phyloP scores from a whole-genome alignment of 2,329 filamentous ascomycete genomes.

The Diaporthe sp. region DNA sequence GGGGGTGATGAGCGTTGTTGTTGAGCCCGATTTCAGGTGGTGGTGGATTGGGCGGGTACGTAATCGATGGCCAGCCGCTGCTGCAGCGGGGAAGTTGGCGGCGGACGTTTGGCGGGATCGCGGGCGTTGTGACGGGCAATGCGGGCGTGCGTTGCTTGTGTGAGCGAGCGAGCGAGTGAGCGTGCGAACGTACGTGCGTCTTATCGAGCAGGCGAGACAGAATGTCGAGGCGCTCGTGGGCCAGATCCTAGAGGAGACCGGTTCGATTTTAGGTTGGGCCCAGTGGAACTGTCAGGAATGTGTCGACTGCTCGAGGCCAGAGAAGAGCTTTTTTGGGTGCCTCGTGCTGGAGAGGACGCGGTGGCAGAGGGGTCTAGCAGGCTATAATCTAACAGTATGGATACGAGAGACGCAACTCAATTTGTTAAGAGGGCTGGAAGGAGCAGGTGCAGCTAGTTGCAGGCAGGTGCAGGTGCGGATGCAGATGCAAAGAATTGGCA shows the following conservation, averaged over 20 bases:
- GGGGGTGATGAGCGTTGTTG: neutral
- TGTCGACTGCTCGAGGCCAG: slow-evolving; percentile 15
- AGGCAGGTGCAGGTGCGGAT: neutral
- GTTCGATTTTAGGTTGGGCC: slow-evolving; percentile 23
- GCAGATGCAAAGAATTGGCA: slow-evolving; percentile 31
- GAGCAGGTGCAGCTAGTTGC: slow-evolving; percentile 15
- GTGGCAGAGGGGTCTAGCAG: slow-evolving; percentile 5
- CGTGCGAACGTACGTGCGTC: neutral
- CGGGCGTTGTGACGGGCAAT: slow-evolving; percentile 9
- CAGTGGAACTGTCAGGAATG: slow-evolving; percentile 23
- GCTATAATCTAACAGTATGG: slow-evolving; percentile 29
- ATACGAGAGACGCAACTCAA: slow-evolving; percentile 28
- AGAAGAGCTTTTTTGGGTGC: slow-evolving; percentile 29
- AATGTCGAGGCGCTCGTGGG: slow-evolving; percentile 18
- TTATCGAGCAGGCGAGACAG: slow-evolving; percentile 24
- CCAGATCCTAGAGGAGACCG: slow-evolving; percentile 14
- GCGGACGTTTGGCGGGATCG: slow-evolving; percentile 12
- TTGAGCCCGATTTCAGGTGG: slow-evolving; percentile 23
- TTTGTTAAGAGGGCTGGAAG: slow-evolving; percentile 31
- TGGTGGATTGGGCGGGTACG: slow-evolving; percentile 21
- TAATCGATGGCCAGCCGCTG: slow-evolving; percentile 25
- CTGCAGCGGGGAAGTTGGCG: slow-evolving; percentile 26
- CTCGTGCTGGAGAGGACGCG: slow-evolving; percentile 2
- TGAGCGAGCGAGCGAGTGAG: neutral
- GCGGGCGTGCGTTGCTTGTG: neutral